These are phyloP conservation scores for Torulaspora gathmanii DNA, from an alignment of 805 yeast genomes.

Conservation along the genomic window DNA sequence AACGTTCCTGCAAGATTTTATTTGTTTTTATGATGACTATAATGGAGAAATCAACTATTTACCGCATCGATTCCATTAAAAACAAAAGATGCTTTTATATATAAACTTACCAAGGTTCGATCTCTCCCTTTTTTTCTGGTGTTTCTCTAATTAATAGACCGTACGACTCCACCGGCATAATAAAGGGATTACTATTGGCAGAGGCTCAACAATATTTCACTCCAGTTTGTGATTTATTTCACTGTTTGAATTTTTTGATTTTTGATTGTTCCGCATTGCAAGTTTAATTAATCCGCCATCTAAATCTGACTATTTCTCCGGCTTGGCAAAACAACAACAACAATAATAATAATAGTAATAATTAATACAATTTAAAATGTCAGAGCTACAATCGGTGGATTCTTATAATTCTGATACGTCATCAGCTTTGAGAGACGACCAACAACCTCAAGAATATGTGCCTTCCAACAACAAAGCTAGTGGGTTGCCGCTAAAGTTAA, in stretches of 20 bases:
- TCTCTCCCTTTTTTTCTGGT: background rate
- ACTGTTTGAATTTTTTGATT: background rate
- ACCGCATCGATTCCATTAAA: background rate
- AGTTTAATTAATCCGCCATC: background rate
- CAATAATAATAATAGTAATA: background rate
- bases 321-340: background rate
- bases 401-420: conserved; percentile 19
- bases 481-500: conserved; percentile 34
- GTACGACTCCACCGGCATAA: too few species aligned
- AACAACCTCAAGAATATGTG: conserved; percentile 27
- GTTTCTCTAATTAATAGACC: background rate
- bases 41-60: conserved; percentile 1
- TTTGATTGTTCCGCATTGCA: background rate
- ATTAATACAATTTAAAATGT: conserved; percentile 2
- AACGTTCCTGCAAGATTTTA: conserved; percentile 2
- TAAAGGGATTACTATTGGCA: background rate
- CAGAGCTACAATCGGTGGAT: conserved; percentile 21
- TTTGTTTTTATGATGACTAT: conserved; percentile 2
- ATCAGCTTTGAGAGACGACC: conserved; percentile 16
- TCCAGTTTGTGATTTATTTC: background rate
- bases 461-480: conserved; percentile 11
- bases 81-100: background rate
- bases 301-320: background rate
- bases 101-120: background rate
- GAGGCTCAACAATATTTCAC: background rate